These are phyloP conservation scores for Gossypium gossypioides DNA, from an alignment of 441 rosid genomes.

Conservation along the genomic window DNA sequence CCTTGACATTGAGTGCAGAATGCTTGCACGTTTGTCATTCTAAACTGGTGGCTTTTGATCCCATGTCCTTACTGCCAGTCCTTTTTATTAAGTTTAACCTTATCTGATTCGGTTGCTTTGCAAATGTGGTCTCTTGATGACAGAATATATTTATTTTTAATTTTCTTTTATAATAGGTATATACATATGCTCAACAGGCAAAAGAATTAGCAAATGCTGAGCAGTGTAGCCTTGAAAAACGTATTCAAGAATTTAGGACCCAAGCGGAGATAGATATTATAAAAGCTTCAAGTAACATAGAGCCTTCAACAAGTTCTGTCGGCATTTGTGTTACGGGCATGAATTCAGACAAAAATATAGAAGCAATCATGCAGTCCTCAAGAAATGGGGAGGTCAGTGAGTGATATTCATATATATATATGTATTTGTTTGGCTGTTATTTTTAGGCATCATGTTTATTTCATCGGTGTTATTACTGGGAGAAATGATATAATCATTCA, in stretches of 20 bases:
- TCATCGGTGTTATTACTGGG: neutral
- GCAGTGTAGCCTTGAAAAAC: slow-evolving; percentile 70
- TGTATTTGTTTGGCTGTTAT: slow-evolving; percentile 3
- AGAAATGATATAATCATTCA: slow-evolving; percentile 7
- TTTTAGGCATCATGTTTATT: slow-evolving; percentile 11
- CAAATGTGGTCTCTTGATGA: neutral
- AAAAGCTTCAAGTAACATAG: slow-evolving; percentile 36
- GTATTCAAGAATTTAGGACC: slow-evolving; percentile 88
- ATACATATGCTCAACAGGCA: slow-evolving; percentile 78
- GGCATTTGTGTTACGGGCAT: slow-evolving; percentile 32
- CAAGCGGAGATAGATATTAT: slow-evolving; percentile 59
- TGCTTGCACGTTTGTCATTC: neutral
- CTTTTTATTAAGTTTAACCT: neutral
- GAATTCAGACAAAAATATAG: slow-evolving; percentile 43
- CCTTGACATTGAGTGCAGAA: neutral
- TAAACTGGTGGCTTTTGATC: neutral
- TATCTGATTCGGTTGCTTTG: neutral
- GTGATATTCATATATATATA: neutral
- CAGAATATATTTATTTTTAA: neutral
- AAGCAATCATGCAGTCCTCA: slow-evolving; percentile 46
- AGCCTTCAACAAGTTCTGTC: slow-evolving; percentile 34
- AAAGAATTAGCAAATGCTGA: slow-evolving; percentile 75
- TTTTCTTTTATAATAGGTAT: slow-evolving; percentile 33
- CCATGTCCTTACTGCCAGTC: neutral
- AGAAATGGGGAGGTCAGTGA: slow-evolving; percentile 60